A percentile compares a stretch with the other conserved stretches of the same genome.
phyloP scores from a whole-genome alignment of 495 filamentous ascomycete genomes.

The Aspergillus sparsus region DNA sequence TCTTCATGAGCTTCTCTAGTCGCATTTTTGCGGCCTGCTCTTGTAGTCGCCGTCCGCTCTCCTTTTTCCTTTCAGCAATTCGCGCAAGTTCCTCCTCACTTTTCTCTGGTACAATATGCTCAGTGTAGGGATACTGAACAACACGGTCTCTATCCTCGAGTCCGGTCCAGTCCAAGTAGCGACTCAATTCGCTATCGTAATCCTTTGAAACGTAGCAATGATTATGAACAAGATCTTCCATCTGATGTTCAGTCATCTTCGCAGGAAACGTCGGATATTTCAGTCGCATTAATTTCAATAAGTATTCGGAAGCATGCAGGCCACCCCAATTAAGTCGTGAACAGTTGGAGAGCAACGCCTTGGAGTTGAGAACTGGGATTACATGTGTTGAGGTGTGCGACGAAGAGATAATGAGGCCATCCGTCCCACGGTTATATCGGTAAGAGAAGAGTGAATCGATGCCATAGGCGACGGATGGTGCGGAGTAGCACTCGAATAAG shows the following conservation, averaged over 20 bases:
- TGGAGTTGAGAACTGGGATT: constrained; percentile 87
- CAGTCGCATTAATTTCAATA: constrained; percentile 83
- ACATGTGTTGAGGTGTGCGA: constrained; percentile 92
- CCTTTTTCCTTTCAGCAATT: constrained; percentile 88
- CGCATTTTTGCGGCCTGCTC: constrained; percentile 97
- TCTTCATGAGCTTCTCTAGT: constrained; percentile 88
- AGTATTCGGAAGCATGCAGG: constrained; percentile 82
- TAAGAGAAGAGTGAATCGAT: constrained; percentile 97
- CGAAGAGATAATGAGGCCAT: constrained; percentile 85
- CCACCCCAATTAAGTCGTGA: constrained; percentile 95
- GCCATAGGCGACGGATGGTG: constrained; percentile 84
- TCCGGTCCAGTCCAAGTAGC: constrained; percentile 82
- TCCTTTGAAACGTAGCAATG: constrained; percentile 87
- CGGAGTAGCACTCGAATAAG: constrained; percentile 90
- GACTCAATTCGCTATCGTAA: constrained; percentile 72
- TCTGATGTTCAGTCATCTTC: constrained; percentile 79
- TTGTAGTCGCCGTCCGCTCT: constrained; percentile 86
- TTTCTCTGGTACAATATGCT: constrained; percentile 85
- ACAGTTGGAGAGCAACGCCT: constrained; percentile 77
- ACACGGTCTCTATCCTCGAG: constrained; percentile 86
- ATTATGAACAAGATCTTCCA: constrained; percentile 81
- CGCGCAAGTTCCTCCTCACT: constrained; percentile 86
- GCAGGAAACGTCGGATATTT: constrained; percentile 91
- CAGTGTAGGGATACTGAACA: constrained; percentile 89
- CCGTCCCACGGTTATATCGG: constrained; percentile 83